Percentiles rank a stretch among this genome's conserved stretches.
phyloP scores from a whole-genome alignment of 164 flowering plant genomes.

The Aristolochia californica region DNA sequence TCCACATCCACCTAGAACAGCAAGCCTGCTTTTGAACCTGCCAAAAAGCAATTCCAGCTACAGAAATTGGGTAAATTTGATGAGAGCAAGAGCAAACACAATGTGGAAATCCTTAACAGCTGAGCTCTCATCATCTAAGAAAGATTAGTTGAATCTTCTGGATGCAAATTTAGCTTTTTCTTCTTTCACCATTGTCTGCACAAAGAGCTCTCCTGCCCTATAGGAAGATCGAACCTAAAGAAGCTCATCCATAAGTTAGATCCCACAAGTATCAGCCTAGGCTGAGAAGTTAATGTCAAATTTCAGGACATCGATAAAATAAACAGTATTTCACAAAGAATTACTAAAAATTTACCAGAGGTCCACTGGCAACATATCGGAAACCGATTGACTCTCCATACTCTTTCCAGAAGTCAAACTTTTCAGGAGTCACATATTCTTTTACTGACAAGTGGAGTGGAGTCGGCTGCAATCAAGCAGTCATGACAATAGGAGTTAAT shows the following conservation, averaged over 20 bases:
- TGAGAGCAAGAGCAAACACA: too few relatives aligned
- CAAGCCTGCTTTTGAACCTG: too few relatives aligned
- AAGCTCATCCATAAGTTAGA: conserved; percentile 1
- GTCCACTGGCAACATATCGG: conserved; percentile 94
- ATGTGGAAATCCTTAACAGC: not conserved
- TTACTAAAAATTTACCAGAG: conserved; percentile 44
- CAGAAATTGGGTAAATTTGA: too few relatives aligned
- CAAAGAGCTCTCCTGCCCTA: conserved; percentile 89
- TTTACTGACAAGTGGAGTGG: conserved; percentile 91
- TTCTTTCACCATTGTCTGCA: conserved; percentile 57
- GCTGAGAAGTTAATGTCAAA: not conserved
- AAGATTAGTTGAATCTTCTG: not conserved
- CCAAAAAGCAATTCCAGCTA: too few relatives aligned
- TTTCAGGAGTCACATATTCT: conserved; percentile 87
- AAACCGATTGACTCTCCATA: conserved; percentile 92
- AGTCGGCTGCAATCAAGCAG: conserved; percentile 58
- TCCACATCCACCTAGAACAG: too few relatives aligned
- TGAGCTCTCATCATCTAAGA: not conserved
- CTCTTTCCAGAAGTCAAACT: conserved; percentile 84
- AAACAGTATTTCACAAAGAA: not conserved
- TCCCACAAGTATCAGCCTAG: not conserved
- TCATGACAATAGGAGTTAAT: not conserved
- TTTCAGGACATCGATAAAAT: not conserved
- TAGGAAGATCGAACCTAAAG: conserved; percentile 79
- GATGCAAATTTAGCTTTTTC: conserved; percentile 22